phyloP scores from a whole-genome alignment of 108 stramenopile species.

The Nannochloropsis gaditana region DNA sequence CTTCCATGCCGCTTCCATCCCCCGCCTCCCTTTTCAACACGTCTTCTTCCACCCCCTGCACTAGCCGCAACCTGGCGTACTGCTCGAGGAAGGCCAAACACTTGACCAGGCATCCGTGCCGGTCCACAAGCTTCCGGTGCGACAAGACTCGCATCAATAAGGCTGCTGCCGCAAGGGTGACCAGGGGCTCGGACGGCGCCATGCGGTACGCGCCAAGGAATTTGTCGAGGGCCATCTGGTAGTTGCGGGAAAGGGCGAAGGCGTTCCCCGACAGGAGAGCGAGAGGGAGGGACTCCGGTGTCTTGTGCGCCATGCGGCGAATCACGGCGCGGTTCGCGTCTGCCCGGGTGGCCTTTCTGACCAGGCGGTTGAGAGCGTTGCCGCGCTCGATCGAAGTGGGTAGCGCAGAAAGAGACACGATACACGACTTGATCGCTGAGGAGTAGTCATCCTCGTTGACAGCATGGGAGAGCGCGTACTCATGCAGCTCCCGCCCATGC shows the following conservation, averaged over 20 bases:
- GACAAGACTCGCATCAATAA: not conserved
- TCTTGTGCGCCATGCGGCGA: slow-evolving; percentile 11
- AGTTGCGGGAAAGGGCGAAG: not conserved
- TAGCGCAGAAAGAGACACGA: not conserved
- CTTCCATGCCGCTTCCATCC: not conserved
- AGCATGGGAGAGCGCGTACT: not conserved
- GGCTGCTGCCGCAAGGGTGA: not conserved
- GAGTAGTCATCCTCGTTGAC: slow-evolving; percentile 14
- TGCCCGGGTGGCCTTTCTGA: not conserved
- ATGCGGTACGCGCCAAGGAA: not conserved
- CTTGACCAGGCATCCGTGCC: not conserved
- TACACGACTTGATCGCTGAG: not conserved
- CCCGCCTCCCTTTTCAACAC: not conserved
- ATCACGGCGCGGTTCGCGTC: not conserved
- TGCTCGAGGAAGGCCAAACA: not conserved
- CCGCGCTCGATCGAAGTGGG: not conserved
- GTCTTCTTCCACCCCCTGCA: not conserved
- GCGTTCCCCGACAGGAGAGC: not conserved
- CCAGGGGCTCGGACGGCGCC: not conserved
- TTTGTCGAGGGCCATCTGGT: not conserved
- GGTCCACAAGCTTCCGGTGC: not conserved
- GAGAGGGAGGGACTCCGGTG: slow-evolving; percentile 4
- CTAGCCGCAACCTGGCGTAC: not conserved
- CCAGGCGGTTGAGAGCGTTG: not conserved
- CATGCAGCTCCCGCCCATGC: not conserved